These are phyloP conservation scores for Stemphylium beticola DNA, from an alignment of 2,329 filamentous ascomycete species.

Conservation along the genomic window DNA sequence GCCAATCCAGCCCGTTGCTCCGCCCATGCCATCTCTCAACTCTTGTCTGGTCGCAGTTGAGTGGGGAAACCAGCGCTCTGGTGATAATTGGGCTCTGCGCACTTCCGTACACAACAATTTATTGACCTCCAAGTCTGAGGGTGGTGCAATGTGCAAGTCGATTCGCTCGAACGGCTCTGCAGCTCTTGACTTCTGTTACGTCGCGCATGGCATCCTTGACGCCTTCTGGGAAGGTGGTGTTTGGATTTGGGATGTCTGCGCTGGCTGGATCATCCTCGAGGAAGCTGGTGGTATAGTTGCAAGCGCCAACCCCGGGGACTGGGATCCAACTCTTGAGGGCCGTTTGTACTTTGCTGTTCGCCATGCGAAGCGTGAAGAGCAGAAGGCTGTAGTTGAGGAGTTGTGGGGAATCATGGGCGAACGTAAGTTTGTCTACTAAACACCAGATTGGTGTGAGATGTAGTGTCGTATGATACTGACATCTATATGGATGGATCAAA, in stretches of 20 bases:
- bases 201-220: slow-evolving; percentile 45
- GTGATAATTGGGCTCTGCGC: slow-evolving; percentile 47
- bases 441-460: too few relatives aligned
- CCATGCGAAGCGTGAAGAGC: slow-evolving; percentile 37
- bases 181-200: slow-evolving; percentile 49
- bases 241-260: slow-evolving; percentile 47
- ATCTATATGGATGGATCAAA: background rate
- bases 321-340: slow-evolving; percentile 44
- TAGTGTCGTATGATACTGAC: slow-evolving; percentile 7
- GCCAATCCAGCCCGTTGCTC: slow-evolving; percentile 34
- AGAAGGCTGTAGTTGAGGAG: slow-evolving; percentile 42
- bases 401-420: slow-evolving; percentile 47
- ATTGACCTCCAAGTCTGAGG: slow-evolving; percentile 33
- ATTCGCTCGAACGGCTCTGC: slow-evolving; percentile 46
- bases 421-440: slow-evolving; percentile 31
- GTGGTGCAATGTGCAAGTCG: slow-evolving; percentile 44
- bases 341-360: slow-evolving; percentile 45
- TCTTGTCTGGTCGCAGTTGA: slow-evolving; percentile 45
- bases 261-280: slow-evolving; percentile 48
- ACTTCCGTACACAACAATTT: slow-evolving; percentile 36
- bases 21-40: slow-evolving; percentile 36
- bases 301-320: slow-evolving; percentile 45
- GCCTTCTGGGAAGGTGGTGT: slow-evolving; percentile 48
- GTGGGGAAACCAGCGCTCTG: slow-evolving; percentile 47
- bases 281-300: slow-evolving; percentile 48